Conservation (phyloP, 306 rosid genomes). For the Cicer pinnatifidum region DNA sequence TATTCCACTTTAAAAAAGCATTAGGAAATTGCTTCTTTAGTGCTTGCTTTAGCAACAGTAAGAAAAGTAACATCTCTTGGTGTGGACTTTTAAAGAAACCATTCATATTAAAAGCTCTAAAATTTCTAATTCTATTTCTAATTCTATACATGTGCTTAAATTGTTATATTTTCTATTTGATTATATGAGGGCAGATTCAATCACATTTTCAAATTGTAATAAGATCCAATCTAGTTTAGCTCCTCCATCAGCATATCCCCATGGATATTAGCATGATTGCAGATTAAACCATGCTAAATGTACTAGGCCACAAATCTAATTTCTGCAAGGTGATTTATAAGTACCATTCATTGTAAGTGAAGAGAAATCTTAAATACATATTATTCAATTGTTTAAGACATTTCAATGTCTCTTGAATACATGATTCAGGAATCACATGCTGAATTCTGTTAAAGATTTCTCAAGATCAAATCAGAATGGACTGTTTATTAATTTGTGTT, state of each 20-base stretch:
- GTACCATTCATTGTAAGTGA: background rate
- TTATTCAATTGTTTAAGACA: background rate
- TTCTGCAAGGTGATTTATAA: slow-evolving; percentile 69
- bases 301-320: slow-evolving; percentile 64
- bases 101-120: slow-evolving; percentile 13
- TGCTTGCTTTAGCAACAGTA: slow-evolving; percentile 19
- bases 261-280: slow-evolving; percentile 83
- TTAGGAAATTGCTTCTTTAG: slow-evolving; percentile 18
- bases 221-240: slow-evolving; percentile 92
- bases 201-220: slow-evolving; percentile 31
- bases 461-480: slow-evolving; percentile 69
- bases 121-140: slow-evolving; percentile 18
- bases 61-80: slow-evolving; percentile 18
- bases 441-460: slow-evolving; percentile 60
- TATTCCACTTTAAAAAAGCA: slow-evolving; percentile 39
- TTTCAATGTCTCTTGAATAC: slow-evolving; percentile 38
- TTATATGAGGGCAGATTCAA: background rate
- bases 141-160: background rate
- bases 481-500: slow-evolving; percentile 80
- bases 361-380: slow-evolving; percentile 19
- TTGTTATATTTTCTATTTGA: background rate
- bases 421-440: slow-evolving; percentile 90
- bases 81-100: slow-evolving; percentile 31
- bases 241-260: slow-evolving; percentile 90
- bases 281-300: slow-evolving; percentile 84